Evolutionary conservation across 768 basidiomycete genomes (phyloP).

Genomic region (Rickenella mellea): DNA sequence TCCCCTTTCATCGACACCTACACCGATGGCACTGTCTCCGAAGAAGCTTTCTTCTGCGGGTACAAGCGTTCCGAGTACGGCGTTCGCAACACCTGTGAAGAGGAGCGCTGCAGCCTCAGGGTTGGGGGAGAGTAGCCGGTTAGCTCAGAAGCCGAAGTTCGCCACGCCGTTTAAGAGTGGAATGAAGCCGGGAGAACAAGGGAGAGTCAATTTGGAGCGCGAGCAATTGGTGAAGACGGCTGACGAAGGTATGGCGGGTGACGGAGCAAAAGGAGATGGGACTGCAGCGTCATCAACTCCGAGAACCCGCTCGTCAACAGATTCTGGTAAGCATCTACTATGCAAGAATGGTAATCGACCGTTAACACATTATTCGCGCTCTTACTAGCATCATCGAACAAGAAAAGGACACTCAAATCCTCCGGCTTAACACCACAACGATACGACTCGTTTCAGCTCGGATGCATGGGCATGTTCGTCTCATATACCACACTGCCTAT

Average conservation of each 20-base stretch:
- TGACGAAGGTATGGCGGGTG: no score
- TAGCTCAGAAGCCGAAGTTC: constrained; percentile 13
- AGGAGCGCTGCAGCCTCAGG: constrained; percentile 8
- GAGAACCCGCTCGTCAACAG: no score
- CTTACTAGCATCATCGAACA: constrained; percentile 1
- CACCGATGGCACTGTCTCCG: constrained; percentile 14
- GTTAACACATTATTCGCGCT: background rate
- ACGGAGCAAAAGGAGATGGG: no score
- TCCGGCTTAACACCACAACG: constrained; percentile 45
- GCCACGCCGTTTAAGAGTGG: constrained; percentile 22
- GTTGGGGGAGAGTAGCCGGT: constrained; percentile 9
- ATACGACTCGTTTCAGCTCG: constrained; percentile 32
- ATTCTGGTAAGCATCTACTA: no score
- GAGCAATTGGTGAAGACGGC: constrained; percentile 1
- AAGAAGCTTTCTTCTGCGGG: constrained; percentile 6
- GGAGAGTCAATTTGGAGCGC: constrained; percentile 9
- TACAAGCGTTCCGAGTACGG: constrained; percentile 10
- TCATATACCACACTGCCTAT: background rate
- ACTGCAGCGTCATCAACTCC: no score
- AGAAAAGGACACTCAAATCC: constrained; percentile 34
- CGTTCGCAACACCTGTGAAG: constrained; percentile 11
- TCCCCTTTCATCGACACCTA: constrained; percentile 22
- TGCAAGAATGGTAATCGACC: background rate
- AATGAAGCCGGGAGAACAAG: constrained; percentile 18
- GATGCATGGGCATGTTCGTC: constrained; percentile 44